phyloP scores from a whole-genome alignment of 768 basidiomycete species.

The Tricholoma matsutake region DNA sequence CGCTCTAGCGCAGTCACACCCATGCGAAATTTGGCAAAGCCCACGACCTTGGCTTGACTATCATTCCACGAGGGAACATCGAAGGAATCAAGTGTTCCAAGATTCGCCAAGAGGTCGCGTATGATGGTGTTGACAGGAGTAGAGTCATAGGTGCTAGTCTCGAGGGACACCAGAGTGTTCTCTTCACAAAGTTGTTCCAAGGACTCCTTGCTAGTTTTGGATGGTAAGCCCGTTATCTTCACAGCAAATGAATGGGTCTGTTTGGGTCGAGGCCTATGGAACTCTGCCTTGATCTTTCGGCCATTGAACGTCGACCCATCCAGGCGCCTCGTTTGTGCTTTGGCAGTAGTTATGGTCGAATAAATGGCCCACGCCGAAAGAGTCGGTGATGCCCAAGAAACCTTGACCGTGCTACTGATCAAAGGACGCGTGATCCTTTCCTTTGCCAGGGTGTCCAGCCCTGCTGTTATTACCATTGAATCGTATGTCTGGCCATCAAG shows the following conservation, averaged over 20 bases:
- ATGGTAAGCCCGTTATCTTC: slow-evolving; percentile 43
- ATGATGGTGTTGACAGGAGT: slow-evolving; percentile 29
- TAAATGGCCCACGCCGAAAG: slow-evolving; percentile 47
- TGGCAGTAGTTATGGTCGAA: slow-evolving; percentile 38
- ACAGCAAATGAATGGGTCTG: slow-evolving; percentile 40
- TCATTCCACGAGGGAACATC: slow-evolving; percentile 33
- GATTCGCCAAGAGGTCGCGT: slow-evolving; percentile 29
- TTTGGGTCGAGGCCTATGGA: slow-evolving; percentile 29
- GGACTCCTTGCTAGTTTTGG: slow-evolving; percentile 26
- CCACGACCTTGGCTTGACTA: slow-evolving; percentile 31
- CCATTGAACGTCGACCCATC: slow-evolving; percentile 37
- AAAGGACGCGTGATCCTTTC: slow-evolving; percentile 9
- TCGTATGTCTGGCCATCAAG: slow-evolving; percentile 30
- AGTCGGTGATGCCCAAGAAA: slow-evolving; percentile 45
- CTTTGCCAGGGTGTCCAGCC: slow-evolving; percentile 23
- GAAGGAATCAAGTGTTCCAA: slow-evolving; percentile 39
- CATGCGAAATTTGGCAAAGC: slow-evolving; percentile 40
- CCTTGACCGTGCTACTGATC: slow-evolving; percentile 30
- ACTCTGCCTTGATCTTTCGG: slow-evolving; percentile 37
- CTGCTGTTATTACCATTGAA: slow-evolving; percentile 23
- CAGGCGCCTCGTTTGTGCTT: slow-evolving; percentile 36
- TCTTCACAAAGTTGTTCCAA: slow-evolving; percentile 32
- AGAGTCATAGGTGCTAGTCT: slow-evolving; percentile 33
- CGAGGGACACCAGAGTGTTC: slow-evolving; percentile 25
- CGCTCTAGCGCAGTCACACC: slow-evolving; percentile 20